Evolutionary conservation across 2,329 filamentous ascomycete genomes (phyloP).

Genomic region (Rhexocercosporidium sp.): DNA sequence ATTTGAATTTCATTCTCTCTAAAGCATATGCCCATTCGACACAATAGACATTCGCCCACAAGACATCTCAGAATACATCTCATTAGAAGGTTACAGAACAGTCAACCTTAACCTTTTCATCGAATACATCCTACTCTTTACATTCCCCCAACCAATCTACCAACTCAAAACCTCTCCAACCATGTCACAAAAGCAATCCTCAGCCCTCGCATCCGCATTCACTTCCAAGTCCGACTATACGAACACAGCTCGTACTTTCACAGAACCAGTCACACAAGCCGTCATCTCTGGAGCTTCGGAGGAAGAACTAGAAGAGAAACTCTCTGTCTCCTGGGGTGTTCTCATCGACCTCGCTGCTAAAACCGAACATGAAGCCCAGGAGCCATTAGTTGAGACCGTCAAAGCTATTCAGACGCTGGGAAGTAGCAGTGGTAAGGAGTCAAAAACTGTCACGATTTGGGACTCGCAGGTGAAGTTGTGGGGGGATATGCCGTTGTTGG

Average conservation of each 20-base stretch:
- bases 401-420: not conserved
- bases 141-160: not conserved
- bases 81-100: not conserved
- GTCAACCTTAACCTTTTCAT: not conserved
- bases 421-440: not conserved
- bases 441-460: slow-evolving; percentile 4
- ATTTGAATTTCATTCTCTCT: not conserved
- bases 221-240: not conserved
- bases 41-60: not conserved
- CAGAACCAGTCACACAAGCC: not conserved
- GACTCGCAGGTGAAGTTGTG: not conserved
- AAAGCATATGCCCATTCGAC: not conserved
- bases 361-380: not conserved
- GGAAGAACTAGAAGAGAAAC: slow-evolving; percentile 1
- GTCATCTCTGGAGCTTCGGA: not conserved
- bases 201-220: not conserved
- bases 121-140: not conserved
- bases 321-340: not conserved
- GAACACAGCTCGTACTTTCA: not conserved
- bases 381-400: not conserved
- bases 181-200: slow-evolving; percentile 1
- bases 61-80: not conserved
- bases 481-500: slow-evolving; percentile 8
- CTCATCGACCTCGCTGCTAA: not conserved
- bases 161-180: not conserved